A percentile compares a stretch with the other conserved stretches of the same genome.
Evolutionary conservation across 1,139 yeast species (phyloP).

Genomic region (Dujonia santamariae): DNA sequence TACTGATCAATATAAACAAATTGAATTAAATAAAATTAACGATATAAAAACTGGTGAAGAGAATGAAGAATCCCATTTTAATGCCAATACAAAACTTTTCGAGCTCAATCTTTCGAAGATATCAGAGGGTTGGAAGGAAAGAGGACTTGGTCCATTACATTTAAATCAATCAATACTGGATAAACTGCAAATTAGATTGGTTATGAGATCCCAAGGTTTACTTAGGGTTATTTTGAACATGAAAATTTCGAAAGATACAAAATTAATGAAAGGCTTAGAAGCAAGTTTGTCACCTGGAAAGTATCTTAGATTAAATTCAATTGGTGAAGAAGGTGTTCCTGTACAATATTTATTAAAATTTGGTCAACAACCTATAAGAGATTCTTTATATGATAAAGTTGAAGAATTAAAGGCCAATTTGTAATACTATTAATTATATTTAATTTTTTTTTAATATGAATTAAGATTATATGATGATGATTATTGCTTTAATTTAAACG

Average conservation of each 20-base stretch:
- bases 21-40: constrained; percentile 51
- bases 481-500: constrained; percentile 48
- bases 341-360: constrained; percentile 81
- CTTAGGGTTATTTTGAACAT: constrained; percentile 79
- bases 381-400: constrained; percentile 54
- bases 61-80: constrained; percentile 66
- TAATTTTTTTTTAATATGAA: no score
- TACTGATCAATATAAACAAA: constrained; percentile 42
- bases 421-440: no score
- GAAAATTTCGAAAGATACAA: constrained; percentile 56
- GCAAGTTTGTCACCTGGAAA: constrained; percentile 79
- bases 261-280: constrained; percentile 74
- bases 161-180: constrained; percentile 55
- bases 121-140: constrained; percentile 88
- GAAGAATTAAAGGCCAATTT: constrained; percentile 28
- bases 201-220: constrained; percentile 90
- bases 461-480: no score
- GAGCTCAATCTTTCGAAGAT: constrained; percentile 65
- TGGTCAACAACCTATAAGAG: constrained; percentile 59
- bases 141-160: constrained; percentile 87
- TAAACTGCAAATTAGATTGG: constrained; percentile 47
- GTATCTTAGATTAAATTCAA: constrained; percentile 63
- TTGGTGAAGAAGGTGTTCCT: constrained; percentile 56
- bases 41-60: constrained; percentile 85
- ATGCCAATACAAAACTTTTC: constrained; percentile 76